phyloP scores from a whole-genome alignment of 352 stramenopile species.

The Aphanomyces invadans region DNA sequence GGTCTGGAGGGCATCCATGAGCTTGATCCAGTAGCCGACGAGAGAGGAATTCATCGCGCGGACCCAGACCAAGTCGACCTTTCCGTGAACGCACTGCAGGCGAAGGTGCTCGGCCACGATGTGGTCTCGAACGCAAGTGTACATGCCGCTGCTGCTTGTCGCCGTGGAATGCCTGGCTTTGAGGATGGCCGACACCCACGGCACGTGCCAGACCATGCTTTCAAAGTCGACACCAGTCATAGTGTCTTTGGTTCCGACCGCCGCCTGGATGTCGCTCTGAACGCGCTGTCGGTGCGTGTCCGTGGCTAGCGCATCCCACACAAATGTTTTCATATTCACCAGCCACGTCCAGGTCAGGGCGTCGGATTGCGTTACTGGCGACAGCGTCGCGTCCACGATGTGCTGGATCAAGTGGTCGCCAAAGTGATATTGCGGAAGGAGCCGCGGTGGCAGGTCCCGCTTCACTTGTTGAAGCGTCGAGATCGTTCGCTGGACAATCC shows the following conservation, averaged over 20 bases:
- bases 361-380: neutral
- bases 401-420: neutral
- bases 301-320: neutral
- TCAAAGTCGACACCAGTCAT: neutral
- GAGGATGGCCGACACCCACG: neutral
- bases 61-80: slow-evolving; percentile 4
- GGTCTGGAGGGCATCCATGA: neutral
- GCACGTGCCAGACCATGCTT: neutral
- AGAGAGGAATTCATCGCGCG: slow-evolving; percentile 5
- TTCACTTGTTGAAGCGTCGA: neutral
- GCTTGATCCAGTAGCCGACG: neutral
- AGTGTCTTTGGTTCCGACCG: neutral
- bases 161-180: neutral
- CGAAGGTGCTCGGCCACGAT: neutral
- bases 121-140: neutral
- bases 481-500: neutral
- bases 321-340: neutral
- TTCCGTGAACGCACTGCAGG: neutral
- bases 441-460: neutral
- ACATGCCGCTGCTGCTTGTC: neutral
- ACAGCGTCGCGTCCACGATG: neutral
- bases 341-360: neutral
- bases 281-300: neutral
- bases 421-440: neutral
- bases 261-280: neutral